phyloP scores from a whole-genome alignment of 1,284 basidiomycete species.

The Rhodofomes roseus region DNA sequence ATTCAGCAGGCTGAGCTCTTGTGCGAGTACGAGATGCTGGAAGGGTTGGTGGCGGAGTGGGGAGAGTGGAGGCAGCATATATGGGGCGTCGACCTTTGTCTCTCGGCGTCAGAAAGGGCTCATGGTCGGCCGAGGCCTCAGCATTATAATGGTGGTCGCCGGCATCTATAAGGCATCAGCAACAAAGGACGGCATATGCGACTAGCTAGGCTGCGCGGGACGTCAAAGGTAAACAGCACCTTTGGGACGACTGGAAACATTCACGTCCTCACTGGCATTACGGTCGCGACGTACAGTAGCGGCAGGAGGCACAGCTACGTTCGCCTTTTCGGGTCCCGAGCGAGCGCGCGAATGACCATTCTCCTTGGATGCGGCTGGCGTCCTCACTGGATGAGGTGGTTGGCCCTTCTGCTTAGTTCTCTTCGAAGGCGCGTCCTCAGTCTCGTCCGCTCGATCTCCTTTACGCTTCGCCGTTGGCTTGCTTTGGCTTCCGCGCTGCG shows the following conservation, averaged over 20 bases:
- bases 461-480: constrained; percentile 8
- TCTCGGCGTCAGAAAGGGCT: background rate
- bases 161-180: background rate
- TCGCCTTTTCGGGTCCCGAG: background rate
- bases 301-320: background rate
- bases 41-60: background rate
- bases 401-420: constrained; percentile 1
- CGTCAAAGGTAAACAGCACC: background rate
- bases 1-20: background rate
- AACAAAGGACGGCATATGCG: background rate
- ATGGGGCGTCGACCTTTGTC: background rate
- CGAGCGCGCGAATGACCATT: background rate
- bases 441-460: background rate
- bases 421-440: background rate
- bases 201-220: background rate
- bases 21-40: background rate
- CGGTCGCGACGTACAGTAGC: background rate
- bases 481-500: constrained; percentile 1
- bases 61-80: background rate
- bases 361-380: background rate
- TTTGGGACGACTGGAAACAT: background rate
- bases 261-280: background rate
- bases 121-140: background rate
- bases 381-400: background rate
- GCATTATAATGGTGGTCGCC: background rate